A percentile compares a stretch with the other conserved stretches of the same genome.
phyloP scores from a whole-genome alignment of 2,329 filamentous ascomycete genomes.

The Pseudocercospora crystallina region DNA sequence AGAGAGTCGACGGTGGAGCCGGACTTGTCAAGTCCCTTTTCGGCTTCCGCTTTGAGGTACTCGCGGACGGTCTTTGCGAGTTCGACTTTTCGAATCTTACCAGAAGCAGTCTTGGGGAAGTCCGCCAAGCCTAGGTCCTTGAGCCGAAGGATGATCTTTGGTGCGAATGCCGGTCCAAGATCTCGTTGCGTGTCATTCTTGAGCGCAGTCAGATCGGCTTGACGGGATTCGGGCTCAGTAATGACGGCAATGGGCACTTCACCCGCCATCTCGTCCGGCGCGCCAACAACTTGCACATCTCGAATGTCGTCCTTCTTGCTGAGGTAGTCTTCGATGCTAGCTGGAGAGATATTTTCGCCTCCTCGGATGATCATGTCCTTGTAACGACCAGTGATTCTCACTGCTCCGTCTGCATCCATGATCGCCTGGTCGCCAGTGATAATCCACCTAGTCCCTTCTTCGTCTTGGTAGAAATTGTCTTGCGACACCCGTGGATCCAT shows the following conservation, averaged over 20 bases:
- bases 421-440: conserved; percentile 62
- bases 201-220: conserved; percentile 30
- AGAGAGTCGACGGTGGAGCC: conserved; percentile 32
- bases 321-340: conserved; percentile 38
- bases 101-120: conserved; percentile 46
- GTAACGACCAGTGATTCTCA: conserved; percentile 38
- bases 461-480: conserved; percentile 34
- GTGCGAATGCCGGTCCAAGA: conserved; percentile 42
- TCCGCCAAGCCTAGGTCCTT: conserved; percentile 41
- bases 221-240: conserved; percentile 35
- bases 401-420: conserved; percentile 47
- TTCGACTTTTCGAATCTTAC: conserved; percentile 47
- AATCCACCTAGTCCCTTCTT: conserved; percentile 56
- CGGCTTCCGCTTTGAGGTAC: conserved; percentile 29
- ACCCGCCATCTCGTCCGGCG: conserved; percentile 47
- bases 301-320: conserved; percentile 37
- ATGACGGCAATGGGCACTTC: conserved; percentile 52
- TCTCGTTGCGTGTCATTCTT: conserved; percentile 40
- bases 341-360: conserved; percentile 64
- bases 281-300: conserved; percentile 45
- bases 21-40: conserved; percentile 27
- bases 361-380: conserved; percentile 49
- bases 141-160: conserved; percentile 45
- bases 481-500: conserved; percentile 30
- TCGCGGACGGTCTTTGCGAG: conserved; percentile 34